These are phyloP conservation scores for Beta corolliflora DNA, from an alignment of 179 eudicot species.

Conservation along the genomic window DNA sequence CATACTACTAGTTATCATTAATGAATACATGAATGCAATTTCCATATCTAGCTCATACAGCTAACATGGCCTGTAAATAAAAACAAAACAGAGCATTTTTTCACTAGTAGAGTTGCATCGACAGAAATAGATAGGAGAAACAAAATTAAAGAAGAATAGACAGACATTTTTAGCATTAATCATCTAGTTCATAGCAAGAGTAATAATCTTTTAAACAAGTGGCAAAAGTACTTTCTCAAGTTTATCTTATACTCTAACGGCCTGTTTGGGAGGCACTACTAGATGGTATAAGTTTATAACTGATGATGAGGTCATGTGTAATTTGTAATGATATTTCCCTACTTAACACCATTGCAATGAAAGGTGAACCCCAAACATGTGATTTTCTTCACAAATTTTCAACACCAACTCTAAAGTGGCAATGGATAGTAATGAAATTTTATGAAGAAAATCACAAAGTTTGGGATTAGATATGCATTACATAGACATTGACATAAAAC, in stretches of 20 bases:
- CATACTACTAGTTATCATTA: not conserved
- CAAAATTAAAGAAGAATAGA: not conserved
- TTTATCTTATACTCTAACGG: not conserved
- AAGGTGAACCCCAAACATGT: no score
- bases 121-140: not conserved
- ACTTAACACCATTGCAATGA: no score
- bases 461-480: no score
- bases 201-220: not conserved
- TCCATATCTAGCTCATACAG: constrained; percentile 14
- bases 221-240: not conserved
- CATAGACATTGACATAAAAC: no score
- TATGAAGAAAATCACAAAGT: no score
- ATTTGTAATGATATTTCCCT: no score
- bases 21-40: not conserved
- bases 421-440: no score
- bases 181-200: constrained; percentile 1
- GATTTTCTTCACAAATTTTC: no score
- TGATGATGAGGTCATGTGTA: no score
- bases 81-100: not conserved
- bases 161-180: constrained; percentile 3
- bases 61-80: not conserved
- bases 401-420: no score
- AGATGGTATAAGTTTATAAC: no score
- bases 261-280: no score
- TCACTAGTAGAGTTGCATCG: not conserved